Evolutionary conservation across 2,329 filamentous ascomycete genomes (phyloP).

Genomic region (Monosporascus sp.): DNA sequence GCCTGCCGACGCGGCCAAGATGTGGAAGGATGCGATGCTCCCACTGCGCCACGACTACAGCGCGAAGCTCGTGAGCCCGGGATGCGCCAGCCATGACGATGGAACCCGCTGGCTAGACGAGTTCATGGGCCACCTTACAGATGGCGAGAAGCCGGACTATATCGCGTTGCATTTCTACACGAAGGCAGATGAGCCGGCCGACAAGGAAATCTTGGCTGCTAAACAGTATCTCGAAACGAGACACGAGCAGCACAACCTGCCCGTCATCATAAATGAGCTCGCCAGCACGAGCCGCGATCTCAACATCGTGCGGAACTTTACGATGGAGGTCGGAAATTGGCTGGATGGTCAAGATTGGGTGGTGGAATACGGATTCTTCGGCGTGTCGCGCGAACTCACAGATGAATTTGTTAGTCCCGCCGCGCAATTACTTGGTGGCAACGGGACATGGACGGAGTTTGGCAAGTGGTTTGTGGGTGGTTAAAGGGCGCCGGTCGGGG

Average conservation of each 20-base stretch:
- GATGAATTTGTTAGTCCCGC: conserved; percentile 35
- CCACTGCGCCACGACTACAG: conserved; percentile 9
- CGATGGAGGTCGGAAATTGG: conserved; percentile 30
- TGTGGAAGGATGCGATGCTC: conserved; percentile 30
- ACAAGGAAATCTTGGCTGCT: conserved; percentile 23
- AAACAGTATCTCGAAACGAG: conserved; percentile 30
- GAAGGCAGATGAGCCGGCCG: conserved; percentile 5
- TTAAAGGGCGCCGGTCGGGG: too few species aligned
- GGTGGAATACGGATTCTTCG: conserved; percentile 34
- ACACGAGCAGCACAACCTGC: conserved; percentile 27
- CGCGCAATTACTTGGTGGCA: conserved; percentile 34
- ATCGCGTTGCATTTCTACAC: conserved; percentile 34
- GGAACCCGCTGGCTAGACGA: conserved; percentile 30
- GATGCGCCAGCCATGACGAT: conserved; percentile 27
- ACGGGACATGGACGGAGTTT: conserved; percentile 17
- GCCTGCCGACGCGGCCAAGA: conserved; percentile 25
- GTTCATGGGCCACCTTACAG: conserved; percentile 28
- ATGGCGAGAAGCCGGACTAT: conserved; percentile 28
- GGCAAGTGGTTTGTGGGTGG: background rate
- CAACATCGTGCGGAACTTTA: conserved; percentile 29
- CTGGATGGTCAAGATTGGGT: conserved; percentile 32
- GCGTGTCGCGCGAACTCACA: conserved; percentile 29
- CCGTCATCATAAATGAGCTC: conserved; percentile 34
- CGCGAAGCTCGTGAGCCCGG: conserved; percentile 30
- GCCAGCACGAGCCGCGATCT: conserved; percentile 30